Percentiles rank a stretch among this genome's conserved stretches.
phyloP scores from a whole-genome alignment of 495 filamentous ascomycete species.

The Astrocystis sublimbata region DNA sequence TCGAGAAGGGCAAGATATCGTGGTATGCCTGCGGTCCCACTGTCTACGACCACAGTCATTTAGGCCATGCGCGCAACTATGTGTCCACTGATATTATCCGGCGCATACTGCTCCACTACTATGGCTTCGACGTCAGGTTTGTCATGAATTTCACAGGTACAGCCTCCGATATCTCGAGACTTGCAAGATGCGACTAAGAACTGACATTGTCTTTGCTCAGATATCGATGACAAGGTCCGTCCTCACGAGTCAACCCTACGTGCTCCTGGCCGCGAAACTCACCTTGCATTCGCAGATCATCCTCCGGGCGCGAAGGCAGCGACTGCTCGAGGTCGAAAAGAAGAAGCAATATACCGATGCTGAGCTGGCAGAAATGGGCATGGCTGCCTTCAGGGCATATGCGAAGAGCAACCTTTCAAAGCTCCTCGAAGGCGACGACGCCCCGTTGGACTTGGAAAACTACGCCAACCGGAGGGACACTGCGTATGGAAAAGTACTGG shows the following conservation, averaged over 20 bases:
- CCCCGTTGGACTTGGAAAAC: conserved; percentile 46
- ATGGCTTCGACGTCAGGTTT: conserved; percentile 82
- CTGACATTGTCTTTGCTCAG: conserved; percentile 27
- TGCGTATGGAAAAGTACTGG: conserved; percentile 63
- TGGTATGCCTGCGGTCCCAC: conserved; percentile 96
- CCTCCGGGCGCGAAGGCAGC: conserved; percentile 73
- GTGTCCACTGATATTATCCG: conserved; percentile 91
- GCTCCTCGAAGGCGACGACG: conserved; percentile 47
- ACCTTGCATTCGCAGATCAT: conserved; percentile 60
- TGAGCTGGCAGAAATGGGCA: conserved; percentile 52
- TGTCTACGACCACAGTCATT: conserved; percentile 86
- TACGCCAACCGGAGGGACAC: conserved; percentile 59
- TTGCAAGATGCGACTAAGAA: neutral
- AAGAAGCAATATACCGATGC: conserved; percentile 44
- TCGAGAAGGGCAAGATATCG: conserved; percentile 70
- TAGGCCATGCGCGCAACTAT: conserved; percentile 94
- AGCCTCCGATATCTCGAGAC: neutral
- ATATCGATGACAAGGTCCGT: conserved; percentile 82
- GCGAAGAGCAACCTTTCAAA: conserved; percentile 73
- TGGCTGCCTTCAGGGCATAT: conserved; percentile 70
- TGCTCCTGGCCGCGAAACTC: conserved; percentile 28
- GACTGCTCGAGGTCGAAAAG: conserved; percentile 65
- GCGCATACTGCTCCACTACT: conserved; percentile 82
- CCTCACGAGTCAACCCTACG: conserved; percentile 49
- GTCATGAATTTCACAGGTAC: conserved; percentile 86